Evolutionary conservation across 352 stramenopile genomes (phyloP).

Genomic region (Globisporangium perplexum): DNA sequence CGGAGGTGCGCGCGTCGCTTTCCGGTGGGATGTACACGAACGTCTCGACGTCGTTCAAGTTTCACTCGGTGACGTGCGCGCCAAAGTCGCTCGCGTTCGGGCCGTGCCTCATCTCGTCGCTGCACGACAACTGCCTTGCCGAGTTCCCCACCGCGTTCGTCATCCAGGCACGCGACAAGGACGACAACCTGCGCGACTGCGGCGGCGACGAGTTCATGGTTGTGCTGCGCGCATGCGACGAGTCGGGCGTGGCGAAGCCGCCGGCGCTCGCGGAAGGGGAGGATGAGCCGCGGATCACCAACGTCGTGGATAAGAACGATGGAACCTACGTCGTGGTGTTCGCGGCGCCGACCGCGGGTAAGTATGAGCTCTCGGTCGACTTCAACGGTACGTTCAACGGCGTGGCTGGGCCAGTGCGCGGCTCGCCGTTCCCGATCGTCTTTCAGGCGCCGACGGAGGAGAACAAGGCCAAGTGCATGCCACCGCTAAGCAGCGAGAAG

Average conservation of each 20-base stretch:
- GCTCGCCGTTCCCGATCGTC: constrained; percentile 83
- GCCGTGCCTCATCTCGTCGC: constrained; percentile 70
- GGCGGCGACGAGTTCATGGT: constrained; percentile 95
- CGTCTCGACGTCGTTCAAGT: constrained; percentile 79
- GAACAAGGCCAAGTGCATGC: constrained; percentile 74
- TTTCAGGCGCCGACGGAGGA: constrained; percentile 54
- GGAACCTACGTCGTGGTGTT: constrained; percentile 94
- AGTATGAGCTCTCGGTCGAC: constrained; percentile 85
- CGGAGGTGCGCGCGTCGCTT: constrained; percentile 89
- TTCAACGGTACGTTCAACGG: constrained; percentile 94
- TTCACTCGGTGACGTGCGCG: constrained; percentile 92
- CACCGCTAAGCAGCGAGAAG: constrained; percentile 55
- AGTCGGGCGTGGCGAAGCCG: constrained; percentile 8
- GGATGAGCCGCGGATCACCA: constrained; percentile 22
- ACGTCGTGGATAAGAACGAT: constrained; percentile 87
- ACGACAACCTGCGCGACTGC: constrained; percentile 85
- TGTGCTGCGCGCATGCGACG: constrained; percentile 26
- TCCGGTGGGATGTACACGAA: constrained; percentile 92
- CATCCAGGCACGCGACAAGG: constrained; percentile 90
- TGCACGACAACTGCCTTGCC: constrained; percentile 64
- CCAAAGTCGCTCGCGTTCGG: constrained; percentile 93
- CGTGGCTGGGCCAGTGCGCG: constrained; percentile 89
- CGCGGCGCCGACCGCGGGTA: constrained; percentile 65
- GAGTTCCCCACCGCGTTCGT: constrained; percentile 83
- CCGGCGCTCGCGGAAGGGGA: constrained; percentile 12